Base-by-base conservation (phyloP, 768 basidiomycete genomes). In the Candolleomyces efflorescens region DNA sequence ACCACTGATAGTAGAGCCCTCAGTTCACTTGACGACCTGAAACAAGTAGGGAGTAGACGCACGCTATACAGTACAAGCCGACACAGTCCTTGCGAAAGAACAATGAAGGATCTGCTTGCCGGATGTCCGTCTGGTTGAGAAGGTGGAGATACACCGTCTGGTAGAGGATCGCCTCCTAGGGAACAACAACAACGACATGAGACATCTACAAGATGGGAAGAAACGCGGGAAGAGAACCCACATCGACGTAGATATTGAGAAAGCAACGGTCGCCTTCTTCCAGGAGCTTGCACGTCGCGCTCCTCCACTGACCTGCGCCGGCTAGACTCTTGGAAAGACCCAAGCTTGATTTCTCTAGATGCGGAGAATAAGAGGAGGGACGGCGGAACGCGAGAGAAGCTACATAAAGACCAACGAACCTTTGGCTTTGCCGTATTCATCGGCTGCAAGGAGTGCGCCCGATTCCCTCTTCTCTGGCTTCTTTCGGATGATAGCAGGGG, bases 21-120 rank as follows among this genome's bases (percentile, higher is more conserved):
- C 1, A 17, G 47, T 27, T 56, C 37, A 26, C 20, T 54, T n/a
- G 38, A 27, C 13, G 5, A 43, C 13, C 10, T n/a, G 44, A 20
- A 43, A 13, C 38, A 17, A 24, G 23, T 39, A 18, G 50, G n/a
- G 20, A 20, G n/a, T 38, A 49, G 56, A 65, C 78, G 63, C 63
- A 88, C 89, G 78, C 76, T 24, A 76, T 74, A 63, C 83, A 84
- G 64, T 83, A 84, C 60, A 95, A 82, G 13, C 83, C 83, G 41
- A 94, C 69, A 65, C 89, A 90, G 64, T 91, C 80, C 63, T 89
- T 87, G 45, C 86, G 80, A 63, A 83, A 84, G 69, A 94, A 90
- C 6, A 94, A 68, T 0, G 92, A 92, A 52, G 77, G 78, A 66
- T 94, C 89, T 26, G 82, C 81, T 37, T 76, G 77, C n/a, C 89